These are phyloP conservation scores for Yamadazyma pseudoaaseri DNA, from an alignment of 1,139 yeast genomes.

Conservation along the genomic window DNA sequence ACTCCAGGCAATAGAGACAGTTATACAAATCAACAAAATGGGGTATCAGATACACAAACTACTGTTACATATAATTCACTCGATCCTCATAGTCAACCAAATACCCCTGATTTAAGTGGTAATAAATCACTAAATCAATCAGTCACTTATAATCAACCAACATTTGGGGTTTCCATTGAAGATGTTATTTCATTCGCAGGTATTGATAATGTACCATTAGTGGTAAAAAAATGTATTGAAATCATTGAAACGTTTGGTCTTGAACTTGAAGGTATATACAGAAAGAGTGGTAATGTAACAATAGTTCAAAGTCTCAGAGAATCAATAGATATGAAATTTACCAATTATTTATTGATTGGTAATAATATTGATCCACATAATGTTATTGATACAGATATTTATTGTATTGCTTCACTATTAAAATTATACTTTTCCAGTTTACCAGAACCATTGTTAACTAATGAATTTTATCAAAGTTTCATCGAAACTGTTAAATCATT, in stretches of 20 bases:
- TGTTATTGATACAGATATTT: slow-evolving; percentile 67
- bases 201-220: slow-evolving; percentile 84
- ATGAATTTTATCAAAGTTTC: slow-evolving; percentile 53
- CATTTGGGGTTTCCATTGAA: slow-evolving; percentile 82
- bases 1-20: not conserved
- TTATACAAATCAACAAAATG: not conserved
- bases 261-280: slow-evolving; percentile 83
- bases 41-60: slow-evolving; percentile 9
- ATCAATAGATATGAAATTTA: slow-evolving; percentile 75
- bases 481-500: slow-evolving; percentile 69
- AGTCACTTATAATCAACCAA: slow-evolving; percentile 43
- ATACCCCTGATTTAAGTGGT: slow-evolving; percentile 33
- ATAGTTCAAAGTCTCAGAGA: slow-evolving; percentile 73
- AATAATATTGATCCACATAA: slow-evolving; percentile 45
- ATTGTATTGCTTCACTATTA: slow-evolving; percentile 66
- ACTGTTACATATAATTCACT: slow-evolving; percentile 28
- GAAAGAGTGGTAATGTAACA: slow-evolving; percentile 77
- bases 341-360: slow-evolving; percentile 51
- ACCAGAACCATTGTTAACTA: slow-evolving; percentile 70
- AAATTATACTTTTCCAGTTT: slow-evolving; percentile 66
- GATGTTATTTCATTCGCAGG: slow-evolving; percentile 75
- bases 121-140: slow-evolving; percentile 34
- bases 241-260: slow-evolving; percentile 83
- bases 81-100: slow-evolving; percentile 35
- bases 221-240: slow-evolving; percentile 85